Base-by-base conservation (phyloP, 176 grass and related monocot species). In the Bothriochloa decipiens region DNA sequence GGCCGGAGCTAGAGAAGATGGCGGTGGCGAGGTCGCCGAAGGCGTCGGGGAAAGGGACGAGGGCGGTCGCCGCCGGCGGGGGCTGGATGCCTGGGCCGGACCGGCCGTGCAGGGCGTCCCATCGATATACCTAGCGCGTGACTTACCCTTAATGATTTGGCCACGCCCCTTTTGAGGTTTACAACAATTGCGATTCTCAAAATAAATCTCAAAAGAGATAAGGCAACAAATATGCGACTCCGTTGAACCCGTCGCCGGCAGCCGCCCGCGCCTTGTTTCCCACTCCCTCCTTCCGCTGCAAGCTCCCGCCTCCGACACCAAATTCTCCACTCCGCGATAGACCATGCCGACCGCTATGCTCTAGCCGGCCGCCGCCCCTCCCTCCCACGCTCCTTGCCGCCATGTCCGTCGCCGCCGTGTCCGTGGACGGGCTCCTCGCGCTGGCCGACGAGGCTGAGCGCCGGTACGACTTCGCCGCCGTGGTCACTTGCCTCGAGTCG, bases 371-470 rank as follows among this genome's bases (percentile, higher is more conserved):
- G 10, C 32, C 5, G 6, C 11, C 74, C 18, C 52, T 15, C 17
- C 66, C 65, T 29, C 10, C 72, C 62, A 29, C 43, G 46, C 17
- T 7, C 78, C 27, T 26, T 75, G 50, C 81, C 82, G 72, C 86
- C 74, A 78, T 84, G 87, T 61, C 84, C 7, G 47, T 79, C 43
- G 67, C 66, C 47, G 75, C 75, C 26, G 72, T 82, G 42, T 64
- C 64, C 37, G 93, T 85, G 33, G 95, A 95, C 50, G 95, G 91
- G 28, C 95, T 98, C 72, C 92, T 94, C 75, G 93, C 92, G 2
- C 77, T 95, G 13, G 95, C 95, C 17, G 95, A 95, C 61, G 95
- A 95, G 88, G 88, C 93, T 4, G 87, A 91, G 77, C 95, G 88
- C 70, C 89, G 85, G 9, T 91, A 89, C 17, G 93, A 98, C 78